A percentile compares a stretch with the other conserved stretches of the same genome.
phyloP scores from a whole-genome alignment of 163 green algal genomes.

The Trebouxiophyceae sp. region DNA sequence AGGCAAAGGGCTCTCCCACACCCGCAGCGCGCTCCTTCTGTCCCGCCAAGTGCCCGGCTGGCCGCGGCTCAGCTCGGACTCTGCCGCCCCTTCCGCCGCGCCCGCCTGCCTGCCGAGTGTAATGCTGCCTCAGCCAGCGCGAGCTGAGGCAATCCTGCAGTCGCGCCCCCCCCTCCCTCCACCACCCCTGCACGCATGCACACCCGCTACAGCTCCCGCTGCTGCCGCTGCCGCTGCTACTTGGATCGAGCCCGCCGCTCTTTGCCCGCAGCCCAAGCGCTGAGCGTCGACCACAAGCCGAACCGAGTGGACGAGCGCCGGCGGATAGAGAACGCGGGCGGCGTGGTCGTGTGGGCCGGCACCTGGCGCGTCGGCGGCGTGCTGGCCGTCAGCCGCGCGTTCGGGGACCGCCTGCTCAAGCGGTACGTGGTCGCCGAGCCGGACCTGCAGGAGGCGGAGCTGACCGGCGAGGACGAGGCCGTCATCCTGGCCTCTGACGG shows the following conservation, averaged over 20 bases:
- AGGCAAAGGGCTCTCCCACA: too few relatives aligned
- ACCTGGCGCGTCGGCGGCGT: constrained; percentile 88
- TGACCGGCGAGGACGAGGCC: constrained; percentile 47
- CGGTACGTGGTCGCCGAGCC: constrained; percentile 47
- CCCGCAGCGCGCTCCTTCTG: too few relatives aligned
- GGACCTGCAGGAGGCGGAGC: constrained; percentile 39
- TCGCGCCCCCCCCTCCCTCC: too few relatives aligned
- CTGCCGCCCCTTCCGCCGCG: too few relatives aligned
- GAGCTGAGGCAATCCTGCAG: too few relatives aligned
- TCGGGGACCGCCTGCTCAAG: constrained; percentile 83
- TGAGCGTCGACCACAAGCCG: constrained; percentile 94
- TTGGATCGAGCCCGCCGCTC: too few relatives aligned
- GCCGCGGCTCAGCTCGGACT: too few relatives aligned
- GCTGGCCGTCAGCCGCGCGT: constrained; percentile 78
- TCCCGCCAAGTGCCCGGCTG: too few relatives aligned
- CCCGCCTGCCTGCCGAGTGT: too few relatives aligned
- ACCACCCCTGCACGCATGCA: too few relatives aligned
- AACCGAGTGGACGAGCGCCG: constrained; percentile 81
- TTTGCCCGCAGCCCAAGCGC: constrained; percentile 44
- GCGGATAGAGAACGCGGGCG: constrained; percentile 84
- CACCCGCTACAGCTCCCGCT: not conserved
- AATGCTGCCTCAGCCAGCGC: too few relatives aligned
- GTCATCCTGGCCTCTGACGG: constrained; percentile 83
- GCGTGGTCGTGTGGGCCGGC: constrained; percentile 87
- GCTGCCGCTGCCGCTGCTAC: not conserved